Evolutionary conservation across 192 early-diverging fungal species (phyloP).

Genomic region (Phlyctochytrium planicorne): DNA sequence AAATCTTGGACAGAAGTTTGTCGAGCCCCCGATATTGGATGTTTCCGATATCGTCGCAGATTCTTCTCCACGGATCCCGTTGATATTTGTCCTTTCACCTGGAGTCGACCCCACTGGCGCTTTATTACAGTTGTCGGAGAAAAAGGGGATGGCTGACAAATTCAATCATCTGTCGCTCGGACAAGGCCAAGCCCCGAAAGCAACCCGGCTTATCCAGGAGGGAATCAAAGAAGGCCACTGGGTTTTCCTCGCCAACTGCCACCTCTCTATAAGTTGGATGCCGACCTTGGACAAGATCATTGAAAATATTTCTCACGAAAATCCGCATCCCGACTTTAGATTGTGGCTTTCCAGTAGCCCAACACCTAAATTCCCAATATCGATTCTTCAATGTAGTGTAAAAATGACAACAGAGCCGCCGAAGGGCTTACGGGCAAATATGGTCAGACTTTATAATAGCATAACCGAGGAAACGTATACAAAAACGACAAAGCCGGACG

Average conservation of each 20-base stretch:
- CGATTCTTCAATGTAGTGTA: conserved; percentile 56
- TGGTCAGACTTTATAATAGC: conserved; percentile 45
- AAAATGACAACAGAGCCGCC: conserved; percentile 68
- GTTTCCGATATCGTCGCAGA: conserved; percentile 56
- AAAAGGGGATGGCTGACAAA: conserved; percentile 45
- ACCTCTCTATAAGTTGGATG: conserved; percentile 66
- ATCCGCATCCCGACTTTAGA: conserved; percentile 58
- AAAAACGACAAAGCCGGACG: conserved; percentile 42
- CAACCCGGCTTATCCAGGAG: conserved; percentile 57
- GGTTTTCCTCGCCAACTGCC: conserved; percentile 68
- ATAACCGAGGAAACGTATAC: conserved; percentile 52
- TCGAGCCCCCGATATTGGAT: conserved; percentile 59
- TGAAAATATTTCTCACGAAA: conserved; percentile 50
- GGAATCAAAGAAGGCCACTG: conserved; percentile 60
- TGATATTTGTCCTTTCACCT: conserved; percentile 66
- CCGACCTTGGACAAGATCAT: conserved; percentile 60
- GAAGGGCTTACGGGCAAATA: conserved; percentile 59
- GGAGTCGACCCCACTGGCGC: conserved; percentile 57
- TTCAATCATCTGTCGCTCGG: conserved; percentile 63
- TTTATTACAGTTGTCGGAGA: conserved; percentile 46
- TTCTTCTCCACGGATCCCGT: conserved; percentile 50
- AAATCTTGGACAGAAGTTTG: conserved; percentile 58
- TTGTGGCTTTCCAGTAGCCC: conserved; percentile 65
- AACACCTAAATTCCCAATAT: conserved; percentile 64
- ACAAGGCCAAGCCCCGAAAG: conserved; percentile 65